Conservation (phyloP, 1,284 basidiomycete species). For the Paramarasmius palmivorus region DNA sequence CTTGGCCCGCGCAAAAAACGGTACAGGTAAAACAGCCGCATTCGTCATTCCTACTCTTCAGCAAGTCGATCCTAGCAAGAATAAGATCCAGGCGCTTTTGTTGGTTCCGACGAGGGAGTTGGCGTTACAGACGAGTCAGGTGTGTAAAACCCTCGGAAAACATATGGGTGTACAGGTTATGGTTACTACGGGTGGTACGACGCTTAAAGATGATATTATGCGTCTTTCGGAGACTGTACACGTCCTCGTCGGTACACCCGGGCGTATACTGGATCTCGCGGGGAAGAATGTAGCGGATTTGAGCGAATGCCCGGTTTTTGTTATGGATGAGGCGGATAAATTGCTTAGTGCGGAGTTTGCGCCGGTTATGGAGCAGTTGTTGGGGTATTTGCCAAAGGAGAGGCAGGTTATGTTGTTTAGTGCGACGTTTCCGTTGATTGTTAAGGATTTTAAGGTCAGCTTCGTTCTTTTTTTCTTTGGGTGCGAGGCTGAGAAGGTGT, state of each 20-base stretch:
- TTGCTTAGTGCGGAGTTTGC: constrained; percentile 97
- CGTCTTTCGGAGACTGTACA: constrained; percentile 91
- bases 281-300: constrained; percentile 95
- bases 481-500: too few relatives aligned
- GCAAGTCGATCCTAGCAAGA: constrained; percentile 83
- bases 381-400: constrained; percentile 82
- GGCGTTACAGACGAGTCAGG: constrained; percentile 94
- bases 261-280: constrained; percentile 92
- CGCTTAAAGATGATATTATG: constrained; percentile 96
- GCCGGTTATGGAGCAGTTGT: constrained; percentile 96
- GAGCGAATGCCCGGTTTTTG: constrained; percentile 92
- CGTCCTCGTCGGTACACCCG: constrained; percentile 96
- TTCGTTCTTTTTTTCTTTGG: constrained; percentile 6
- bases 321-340: constrained; percentile 99
- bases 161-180: constrained; percentile 96
- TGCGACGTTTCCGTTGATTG: constrained; percentile 98
- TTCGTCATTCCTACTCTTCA: constrained; percentile 98
- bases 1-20: constrained; percentile 90
- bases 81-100: constrained; percentile 93
- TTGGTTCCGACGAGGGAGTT: constrained; percentile 96
- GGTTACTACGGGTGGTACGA: constrained; percentile 99
- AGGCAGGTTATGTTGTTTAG: constrained; percentile 99
- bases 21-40: constrained; percentile 95
- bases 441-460: constrained; percentile 99
- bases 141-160: constrained; percentile 96